Evolutionary conservation across 805 yeast species (phyloP), one percentile per base, ranked within the genome.

Genomic region (Wickerhamomyces kurtzmanii): DNA sequence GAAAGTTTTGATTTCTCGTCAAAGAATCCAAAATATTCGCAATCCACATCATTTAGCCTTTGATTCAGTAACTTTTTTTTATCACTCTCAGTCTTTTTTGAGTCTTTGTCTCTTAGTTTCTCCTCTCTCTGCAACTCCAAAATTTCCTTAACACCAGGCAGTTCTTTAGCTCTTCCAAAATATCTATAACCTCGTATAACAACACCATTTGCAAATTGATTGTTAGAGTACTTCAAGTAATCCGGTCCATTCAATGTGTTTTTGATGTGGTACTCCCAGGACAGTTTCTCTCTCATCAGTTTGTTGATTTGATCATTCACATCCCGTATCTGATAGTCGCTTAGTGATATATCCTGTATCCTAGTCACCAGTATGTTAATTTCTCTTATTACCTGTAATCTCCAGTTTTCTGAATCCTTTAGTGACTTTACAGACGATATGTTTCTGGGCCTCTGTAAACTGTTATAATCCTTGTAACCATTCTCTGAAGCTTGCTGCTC

Each of bases 141-240:
- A 14, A 69, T 36, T 32, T 63, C 63, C 29, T 63, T 57, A 6
- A 80, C 87, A 36, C 82, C 95, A 0, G 85, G 80, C 7, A 86
- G 53, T 24, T 84, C 89, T 29, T 71, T 62, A 0, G 95, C 94
- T 27, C 94, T 54, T 0, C 96, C 96, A 53, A 73, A 87, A 51
- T 81, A 87, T 31, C 79, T 56, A 13, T 42, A 36, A 2, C 42
- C 45, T 24, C 39, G 31, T 8, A 37, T 35, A 27, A 29, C 33
- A 22, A 32, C 45, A 20, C 43, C 49, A 12, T 32, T 38, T 12
- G 26, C 26, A 15, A 27, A 5, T 11, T 21, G 27, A 27, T 32
- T 20, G 28, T 31, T 21, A 31, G 38, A 23, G 26, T 31, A 21
- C 17, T 32, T 49, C 12, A 69, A 44, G 43, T 75, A 74, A 46